Evolutionary conservation across 1,139 yeast species (phyloP), one percentile per base, ranked within the genome.

Genomic region (Candida anutae): DNA sequence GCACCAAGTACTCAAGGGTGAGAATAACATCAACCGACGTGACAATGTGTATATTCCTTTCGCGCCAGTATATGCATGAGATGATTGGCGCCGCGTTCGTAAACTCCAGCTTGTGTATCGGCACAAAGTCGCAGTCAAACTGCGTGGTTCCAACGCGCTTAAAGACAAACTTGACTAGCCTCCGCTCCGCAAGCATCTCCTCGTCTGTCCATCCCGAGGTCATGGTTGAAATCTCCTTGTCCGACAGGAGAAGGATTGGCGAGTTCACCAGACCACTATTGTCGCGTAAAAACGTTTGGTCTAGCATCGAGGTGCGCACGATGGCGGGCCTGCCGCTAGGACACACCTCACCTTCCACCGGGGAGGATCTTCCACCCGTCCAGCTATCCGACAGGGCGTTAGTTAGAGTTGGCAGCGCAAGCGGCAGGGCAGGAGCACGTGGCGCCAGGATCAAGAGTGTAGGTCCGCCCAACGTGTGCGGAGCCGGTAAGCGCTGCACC

Each of bases 11-110:
- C 45, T 78, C 85, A 25, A 78, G 55, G 8, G 78, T 49, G 19
- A 62, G 48, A 13, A 78, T 74, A 29, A 79, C 63, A 45, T 78
- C 87, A 16, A 78, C 87, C 3, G 79, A 70, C 0, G 87, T 78
- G 22, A 77, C 76, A 31, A 65, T 74, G 44, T 62, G 66, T 32
- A 62, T 55, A 25, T 62, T 55, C 32, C 62, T 55, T 33, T 69
- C 77, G 30, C 58, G 54, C 81, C 83, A 76, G 46, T 61, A 67
- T 21, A 78, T 74, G 45, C 87, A 79, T 14, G 78, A 70, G 23
- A 78, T 65, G 12, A 63, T 52, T 15, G 63, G 62, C 12, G 39
- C 43, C 15, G 45, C 43, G 22, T 42, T 45, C 21, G 45, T 38
- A 31, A 45, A 51, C 15, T 55, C 45, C 12, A 43, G 36, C 17